Evolutionary conservation across 2,329 filamentous ascomycete genomes (phyloP).

Genomic region (Fusarium sp.): DNA sequence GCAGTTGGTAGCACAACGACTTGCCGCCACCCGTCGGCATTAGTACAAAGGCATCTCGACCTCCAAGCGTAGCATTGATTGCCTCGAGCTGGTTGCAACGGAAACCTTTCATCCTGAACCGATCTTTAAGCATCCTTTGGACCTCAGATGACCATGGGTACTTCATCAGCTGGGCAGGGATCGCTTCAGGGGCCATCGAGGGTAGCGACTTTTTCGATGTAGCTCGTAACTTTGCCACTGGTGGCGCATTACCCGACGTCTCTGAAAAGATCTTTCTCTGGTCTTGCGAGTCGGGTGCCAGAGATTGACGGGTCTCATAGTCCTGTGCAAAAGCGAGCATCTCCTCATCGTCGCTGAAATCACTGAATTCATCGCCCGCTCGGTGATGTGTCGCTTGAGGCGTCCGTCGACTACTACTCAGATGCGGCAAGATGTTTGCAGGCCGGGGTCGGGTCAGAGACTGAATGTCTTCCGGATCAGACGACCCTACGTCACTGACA

Average conservation of each 20-base stretch:
- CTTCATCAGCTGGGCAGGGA: slow-evolving; percentile 68
- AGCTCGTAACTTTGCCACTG: slow-evolving; percentile 49
- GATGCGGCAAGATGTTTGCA: slow-evolving; percentile 9
- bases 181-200: slow-evolving; percentile 44
- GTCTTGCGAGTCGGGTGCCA: slow-evolving; percentile 35
- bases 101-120: slow-evolving; percentile 88
- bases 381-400: slow-evolving; percentile 37
- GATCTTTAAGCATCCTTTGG: slow-evolving; percentile 79
- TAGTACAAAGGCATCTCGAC: slow-evolving; percentile 91
- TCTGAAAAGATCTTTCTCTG: slow-evolving; percentile 58
- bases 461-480: slow-evolving; percentile 48
- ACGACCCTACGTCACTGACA: slow-evolving; percentile 45
- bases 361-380: slow-evolving; percentile 55
- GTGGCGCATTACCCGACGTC: slow-evolving; percentile 60
- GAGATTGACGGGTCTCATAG: slow-evolving; percentile 58
- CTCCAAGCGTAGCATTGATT: slow-evolving; percentile 90
- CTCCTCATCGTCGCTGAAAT: slow-evolving; percentile 63
- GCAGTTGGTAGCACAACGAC: slow-evolving; percentile 95
- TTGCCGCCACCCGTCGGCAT: slow-evolving; percentile 99
- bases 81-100: slow-evolving; percentile 92
- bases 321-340: slow-evolving; percentile 65
- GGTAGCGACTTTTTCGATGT: slow-evolving; percentile 49
- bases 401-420: slow-evolving; percentile 24
- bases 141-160: slow-evolving; percentile 90
- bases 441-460: slow-evolving; percentile 25